Evolutionary conservation across 257 asterid species (phyloP), one percentile per base, ranked within the genome.

Genomic region (Plantago ovata): DNA sequence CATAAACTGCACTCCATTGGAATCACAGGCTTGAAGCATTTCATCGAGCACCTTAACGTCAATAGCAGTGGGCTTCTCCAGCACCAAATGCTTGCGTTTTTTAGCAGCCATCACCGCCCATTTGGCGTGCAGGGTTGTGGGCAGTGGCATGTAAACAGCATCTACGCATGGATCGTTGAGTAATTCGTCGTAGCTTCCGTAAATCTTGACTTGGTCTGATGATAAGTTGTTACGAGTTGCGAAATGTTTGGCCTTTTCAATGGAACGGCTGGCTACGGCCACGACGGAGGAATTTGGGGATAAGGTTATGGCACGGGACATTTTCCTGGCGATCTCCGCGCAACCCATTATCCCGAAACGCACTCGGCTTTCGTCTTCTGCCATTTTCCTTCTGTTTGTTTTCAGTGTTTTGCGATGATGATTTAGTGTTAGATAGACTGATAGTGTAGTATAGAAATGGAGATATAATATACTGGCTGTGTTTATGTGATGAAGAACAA

Each of bases 271-370:
- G 36, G 88, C 82, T 57, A 83, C 23, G 18, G 96, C 96, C 47
- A 63, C 66, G 43, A 88, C 66, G 53, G 83, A 64, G 59, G 90
- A 73, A 65, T 63, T 75, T 60, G 88, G 84, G 21, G 95, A 66
- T 64, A 77, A 46, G 16, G 41, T 59, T 16, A 88, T 81, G 51
- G 96, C 94, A 59, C 89, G 82, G 36, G 81, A 77, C 4, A 88
- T 69, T 63, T 88, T 88, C 60, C 85, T 68, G 23, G 95, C 95
- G 51, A 88, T 85, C 64, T 68, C 84, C 10, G 95, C 95, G 75
- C 96, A 83, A 3, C 95, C 96, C 53, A 83, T 68, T 65, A 88
- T 85, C 10, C 95, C 95, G 51, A 88, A 83, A 23, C 93, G 86
- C 39, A 88, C 56, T 65, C 79, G 72, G 53, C 12, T 66, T 19